Conservation (phyloP, 495 filamentous ascomycete species). For the Penicillium angulare region DNA sequence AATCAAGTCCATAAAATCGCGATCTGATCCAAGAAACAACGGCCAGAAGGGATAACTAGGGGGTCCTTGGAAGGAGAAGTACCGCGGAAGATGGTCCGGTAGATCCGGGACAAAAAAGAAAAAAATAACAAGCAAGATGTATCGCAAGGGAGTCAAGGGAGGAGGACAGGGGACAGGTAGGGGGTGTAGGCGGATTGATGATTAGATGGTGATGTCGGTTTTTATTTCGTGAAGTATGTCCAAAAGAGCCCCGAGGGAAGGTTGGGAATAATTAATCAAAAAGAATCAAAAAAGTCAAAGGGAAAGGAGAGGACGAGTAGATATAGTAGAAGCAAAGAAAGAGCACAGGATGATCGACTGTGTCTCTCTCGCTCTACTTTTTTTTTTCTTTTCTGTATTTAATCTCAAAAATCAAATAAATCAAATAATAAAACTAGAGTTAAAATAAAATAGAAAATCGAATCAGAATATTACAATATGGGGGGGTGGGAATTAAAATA, state of each 20-base stretch:
- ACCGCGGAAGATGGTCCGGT: conserved; percentile 40
- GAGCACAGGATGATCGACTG: conserved; percentile 13
- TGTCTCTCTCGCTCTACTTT: too few species aligned
- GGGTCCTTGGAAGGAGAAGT: conserved; percentile 40
- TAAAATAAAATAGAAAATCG: conserved; percentile 1
- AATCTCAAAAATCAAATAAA: conserved; percentile 9
- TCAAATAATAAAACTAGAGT: conserved; percentile 6
- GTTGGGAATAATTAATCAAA: conserved; percentile 17
- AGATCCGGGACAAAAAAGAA: conserved; percentile 33
- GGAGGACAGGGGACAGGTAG: conserved; percentile 15
- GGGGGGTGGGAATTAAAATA: not conserved
- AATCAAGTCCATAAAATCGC: conserved; percentile 29
- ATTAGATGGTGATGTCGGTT: not conserved
- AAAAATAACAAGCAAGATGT: conserved; percentile 27
- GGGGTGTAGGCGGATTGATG: conserved; percentile 9
- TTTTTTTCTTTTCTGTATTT: conserved; percentile 13
- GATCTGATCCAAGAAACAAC: conserved; percentile 35
- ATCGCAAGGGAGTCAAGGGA: conserved; percentile 42
- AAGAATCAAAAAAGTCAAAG: conserved; percentile 9
- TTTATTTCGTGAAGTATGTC: conserved; percentile 20
- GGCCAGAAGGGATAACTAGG: conserved; percentile 32
- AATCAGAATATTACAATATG: conserved; percentile 8
- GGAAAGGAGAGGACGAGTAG: conserved; percentile 26
- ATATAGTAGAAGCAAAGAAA: conserved; percentile 30
- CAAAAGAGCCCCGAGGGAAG: conserved; percentile 1